These are phyloP conservation scores for Chrysosporium keratinophilum DNA, from an alignment of 2,329 filamentous ascomycete species.

Conservation along the genomic window DNA sequence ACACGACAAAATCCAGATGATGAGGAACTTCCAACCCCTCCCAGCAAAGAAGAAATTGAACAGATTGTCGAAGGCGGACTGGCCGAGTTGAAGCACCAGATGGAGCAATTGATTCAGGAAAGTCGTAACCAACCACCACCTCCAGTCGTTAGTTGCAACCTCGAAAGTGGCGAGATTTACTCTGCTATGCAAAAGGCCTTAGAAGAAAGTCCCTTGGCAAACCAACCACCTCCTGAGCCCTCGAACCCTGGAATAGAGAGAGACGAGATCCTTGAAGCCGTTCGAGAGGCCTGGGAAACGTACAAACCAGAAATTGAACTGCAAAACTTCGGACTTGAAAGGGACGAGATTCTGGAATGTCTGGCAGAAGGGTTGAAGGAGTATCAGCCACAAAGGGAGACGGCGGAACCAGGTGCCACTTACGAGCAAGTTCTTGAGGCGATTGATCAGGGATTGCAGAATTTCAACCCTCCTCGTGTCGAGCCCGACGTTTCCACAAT, in stretches of 20 bases:
- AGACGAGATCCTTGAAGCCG: conserved; percentile 76
- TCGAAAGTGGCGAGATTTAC: conserved; percentile 79
- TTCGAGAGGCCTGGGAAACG: conserved; percentile 83
- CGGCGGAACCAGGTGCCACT: conserved; percentile 49
- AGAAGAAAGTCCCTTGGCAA: conserved; percentile 47
- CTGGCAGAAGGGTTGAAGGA: conserved; percentile 75
- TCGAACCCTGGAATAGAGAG: conserved; percentile 50
- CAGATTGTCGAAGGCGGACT: conserved; percentile 71
- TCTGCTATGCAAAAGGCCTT: conserved; percentile 69
- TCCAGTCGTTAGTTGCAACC: conserved; percentile 50
- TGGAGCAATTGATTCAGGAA: conserved; percentile 69
- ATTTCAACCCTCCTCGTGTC: conserved; percentile 64
- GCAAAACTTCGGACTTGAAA: conserved; percentile 79
- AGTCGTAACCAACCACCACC: conserved; percentile 59
- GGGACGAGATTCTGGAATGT: conserved; percentile 80
- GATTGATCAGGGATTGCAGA: conserved; percentile 73
- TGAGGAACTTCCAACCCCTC: conserved; percentile 38
- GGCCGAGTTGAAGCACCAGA: conserved; percentile 69
- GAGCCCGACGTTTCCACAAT: conserved; percentile 60
- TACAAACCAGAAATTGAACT: conserved; percentile 91
- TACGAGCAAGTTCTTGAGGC: conserved; percentile 77
- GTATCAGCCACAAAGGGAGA: conserved; percentile 45
- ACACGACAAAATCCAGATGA: conserved; percentile 37
- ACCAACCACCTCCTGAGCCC: conserved; percentile 42
- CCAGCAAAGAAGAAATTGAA: conserved; percentile 59